phyloP scores from a whole-genome alignment of 2,329 filamentous ascomycete species.

The Phoma sp. region DNA sequence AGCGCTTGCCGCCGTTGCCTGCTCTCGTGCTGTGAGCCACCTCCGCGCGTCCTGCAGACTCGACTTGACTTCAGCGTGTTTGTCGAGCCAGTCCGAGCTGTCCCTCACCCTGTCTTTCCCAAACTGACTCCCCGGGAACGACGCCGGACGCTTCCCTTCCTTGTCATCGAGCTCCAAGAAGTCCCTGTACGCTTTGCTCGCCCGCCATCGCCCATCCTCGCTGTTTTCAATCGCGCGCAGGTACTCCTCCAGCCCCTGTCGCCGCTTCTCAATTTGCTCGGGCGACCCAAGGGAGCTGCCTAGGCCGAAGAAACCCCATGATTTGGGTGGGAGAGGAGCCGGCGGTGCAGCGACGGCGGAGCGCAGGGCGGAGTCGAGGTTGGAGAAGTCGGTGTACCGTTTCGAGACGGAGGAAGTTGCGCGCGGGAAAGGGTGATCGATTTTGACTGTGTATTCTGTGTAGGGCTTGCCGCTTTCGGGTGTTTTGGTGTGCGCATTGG shows the following conservation, averaged over 20 bases:
- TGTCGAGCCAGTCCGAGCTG: constrained; percentile 72
- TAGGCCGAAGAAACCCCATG: constrained; percentile 63
- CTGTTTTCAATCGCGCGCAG: constrained; percentile 73
- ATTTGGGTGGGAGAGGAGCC: constrained; percentile 71
- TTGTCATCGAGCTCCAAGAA: constrained; percentile 69
- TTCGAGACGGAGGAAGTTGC: constrained; percentile 78
- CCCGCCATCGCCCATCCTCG: constrained; percentile 78
- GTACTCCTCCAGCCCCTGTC: constrained; percentile 72
- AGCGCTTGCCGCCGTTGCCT: constrained; percentile 62
- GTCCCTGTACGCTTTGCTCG: constrained; percentile 72
- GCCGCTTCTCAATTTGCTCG: constrained; percentile 73
- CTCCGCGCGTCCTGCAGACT: constrained; percentile 71
- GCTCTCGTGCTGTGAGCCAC: constrained; percentile 72
- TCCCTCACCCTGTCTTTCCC: constrained; percentile 54
- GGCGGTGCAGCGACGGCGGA: constrained; percentile 71
- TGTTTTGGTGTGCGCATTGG: constrained; percentile 56
- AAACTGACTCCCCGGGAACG: constrained; percentile 44
- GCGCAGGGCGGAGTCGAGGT: constrained; percentile 69
- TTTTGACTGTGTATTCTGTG: constrained; percentile 78
- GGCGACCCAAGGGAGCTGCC: constrained; percentile 69
- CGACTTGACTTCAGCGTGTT: constrained; percentile 75
- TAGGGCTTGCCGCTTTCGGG: constrained; percentile 65
- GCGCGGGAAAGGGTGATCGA: constrained; percentile 77
- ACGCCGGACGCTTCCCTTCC: constrained; percentile 25
- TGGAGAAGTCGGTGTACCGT: constrained; percentile 80